These are phyloP conservation scores for Akanthomyces muscarius DNA, from an alignment of 2,329 filamentous ascomycete species.

Conservation along the genomic window DNA sequence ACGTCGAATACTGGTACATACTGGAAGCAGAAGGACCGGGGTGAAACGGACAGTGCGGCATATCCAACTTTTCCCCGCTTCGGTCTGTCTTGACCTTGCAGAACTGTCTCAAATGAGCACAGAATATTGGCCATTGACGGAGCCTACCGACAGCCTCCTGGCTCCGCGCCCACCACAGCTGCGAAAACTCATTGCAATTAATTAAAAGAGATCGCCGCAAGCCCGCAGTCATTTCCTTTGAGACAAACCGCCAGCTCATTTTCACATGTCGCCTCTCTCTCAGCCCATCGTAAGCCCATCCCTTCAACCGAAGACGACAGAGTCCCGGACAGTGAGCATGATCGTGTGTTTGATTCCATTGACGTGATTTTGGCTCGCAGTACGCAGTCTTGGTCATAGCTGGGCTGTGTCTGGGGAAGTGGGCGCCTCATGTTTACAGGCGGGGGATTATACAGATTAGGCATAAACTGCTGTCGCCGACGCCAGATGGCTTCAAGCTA, in stretches of 20 bases:
- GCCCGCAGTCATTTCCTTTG: background rate
- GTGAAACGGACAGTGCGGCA: background rate
- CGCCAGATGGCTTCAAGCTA: background rate
- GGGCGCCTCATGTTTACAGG: background rate
- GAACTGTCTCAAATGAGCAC: background rate
- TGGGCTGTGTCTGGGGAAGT: slow-evolving; percentile 8
- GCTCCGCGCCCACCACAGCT: background rate
- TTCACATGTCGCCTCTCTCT: background rate
- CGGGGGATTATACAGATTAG: slow-evolving; percentile 9
- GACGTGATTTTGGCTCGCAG: background rate
- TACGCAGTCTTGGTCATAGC: background rate
- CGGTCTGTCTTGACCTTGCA: background rate
- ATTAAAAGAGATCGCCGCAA: background rate
- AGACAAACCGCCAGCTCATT: background rate
- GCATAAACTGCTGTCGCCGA: slow-evolving; percentile 6
- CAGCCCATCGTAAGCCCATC: background rate
- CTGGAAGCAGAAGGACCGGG: background rate
- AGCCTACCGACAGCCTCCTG: background rate
- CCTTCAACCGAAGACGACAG: background rate
- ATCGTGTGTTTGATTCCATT: background rate
- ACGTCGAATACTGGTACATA: background rate
- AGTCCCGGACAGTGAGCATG: too few relatives aligned
- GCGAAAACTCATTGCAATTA: background rate
- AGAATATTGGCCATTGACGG: background rate
- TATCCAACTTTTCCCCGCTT: background rate